Evolutionary conservation across 345 rosid genomes (phyloP), one percentile per base, ranked within the genome.

Genomic region (Trapa bicornis): DNA sequence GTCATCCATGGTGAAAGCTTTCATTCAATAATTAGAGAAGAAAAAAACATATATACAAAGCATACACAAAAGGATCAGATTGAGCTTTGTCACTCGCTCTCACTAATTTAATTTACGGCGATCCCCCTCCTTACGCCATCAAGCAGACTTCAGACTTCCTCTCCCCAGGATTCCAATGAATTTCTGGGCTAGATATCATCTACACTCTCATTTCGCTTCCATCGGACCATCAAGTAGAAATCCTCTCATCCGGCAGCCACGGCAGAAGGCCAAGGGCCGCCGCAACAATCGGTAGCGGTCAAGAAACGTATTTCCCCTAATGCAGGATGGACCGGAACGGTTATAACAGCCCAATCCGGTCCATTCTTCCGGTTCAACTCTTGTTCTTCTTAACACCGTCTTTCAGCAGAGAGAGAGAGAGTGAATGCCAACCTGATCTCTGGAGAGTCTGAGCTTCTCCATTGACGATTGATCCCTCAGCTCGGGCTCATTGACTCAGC

Each of bases 211-310:
- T n/a, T n/a, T n/a, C n/a, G n/a, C n/a, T n/a, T n/a, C n/a, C n/a
- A n/a, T n/a, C n/a, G n/a, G n/a, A n/a, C n/a, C n/a, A n/a, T n/a
- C n/a, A n/a, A n/a, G n/a, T n/a, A n/a, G n/a, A n/a, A n/a, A n/a
- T 64, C 58, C 71, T n/a, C n/a, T 72, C 29, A 74, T 84, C n/a
- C n/a, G n/a, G n/a, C n/a, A n/a, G n/a, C 47, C 53, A 74, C 1
- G 81, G 82, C 64, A 68, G 89, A 32, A 80, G 77, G 72, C 85
- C 85, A 9, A 84, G 89, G 3, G 82, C 88, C 3, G 85, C 72
- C n/a, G 85, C 86, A 12, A 85, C 85, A 35, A 76, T 82, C 12
- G 93, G 87, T 0, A 86, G 88, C 14, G 88, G 93, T 6, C 43
- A 41, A 41, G 43, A 41, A 41, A 41, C 7, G 7, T 1, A 4